Conservation (phyloP, 331 rosid species). For the Rosa hybrid region DNA sequence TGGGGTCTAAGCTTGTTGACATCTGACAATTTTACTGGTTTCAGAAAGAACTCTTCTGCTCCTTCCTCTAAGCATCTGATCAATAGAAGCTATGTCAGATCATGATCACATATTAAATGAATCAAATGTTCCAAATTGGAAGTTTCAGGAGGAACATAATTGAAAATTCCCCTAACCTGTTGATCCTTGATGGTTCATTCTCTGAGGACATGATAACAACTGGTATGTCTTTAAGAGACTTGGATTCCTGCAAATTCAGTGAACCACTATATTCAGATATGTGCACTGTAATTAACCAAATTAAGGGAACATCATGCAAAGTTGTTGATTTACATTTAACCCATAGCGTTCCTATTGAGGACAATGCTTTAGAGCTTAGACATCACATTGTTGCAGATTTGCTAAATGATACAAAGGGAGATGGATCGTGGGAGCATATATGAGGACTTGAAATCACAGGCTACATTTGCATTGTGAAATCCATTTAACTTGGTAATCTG, state of each 20-base stretch:
- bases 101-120: background rate
- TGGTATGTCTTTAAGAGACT: constrained; percentile 83
- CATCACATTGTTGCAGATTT: background rate
- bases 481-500: background rate
- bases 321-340: background rate
- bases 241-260: constrained; percentile 71
- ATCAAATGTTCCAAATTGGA: background rate
- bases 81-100: constrained; percentile 21
- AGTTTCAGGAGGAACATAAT: background rate
- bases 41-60: constrained; percentile 83
- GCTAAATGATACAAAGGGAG: background rate
- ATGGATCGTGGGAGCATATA: background rate
- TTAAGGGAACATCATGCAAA: background rate
- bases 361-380: background rate
- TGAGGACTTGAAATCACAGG: background rate
- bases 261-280: background rate
- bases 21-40: constrained; percentile 82
- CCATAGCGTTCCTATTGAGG: background rate
- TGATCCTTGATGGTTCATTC: constrained; percentile 83
- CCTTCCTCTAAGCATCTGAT: constrained; percentile 94
- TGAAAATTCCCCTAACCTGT: constrained; percentile 47
- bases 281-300: background rate
- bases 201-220: constrained; percentile 97
- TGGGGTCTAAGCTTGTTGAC: constrained; percentile 79
- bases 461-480: background rate